phyloP scores from a whole-genome alignment of 2,329 filamentous ascomycete species.

The Tolypocladium cylindrosporum region DNA sequence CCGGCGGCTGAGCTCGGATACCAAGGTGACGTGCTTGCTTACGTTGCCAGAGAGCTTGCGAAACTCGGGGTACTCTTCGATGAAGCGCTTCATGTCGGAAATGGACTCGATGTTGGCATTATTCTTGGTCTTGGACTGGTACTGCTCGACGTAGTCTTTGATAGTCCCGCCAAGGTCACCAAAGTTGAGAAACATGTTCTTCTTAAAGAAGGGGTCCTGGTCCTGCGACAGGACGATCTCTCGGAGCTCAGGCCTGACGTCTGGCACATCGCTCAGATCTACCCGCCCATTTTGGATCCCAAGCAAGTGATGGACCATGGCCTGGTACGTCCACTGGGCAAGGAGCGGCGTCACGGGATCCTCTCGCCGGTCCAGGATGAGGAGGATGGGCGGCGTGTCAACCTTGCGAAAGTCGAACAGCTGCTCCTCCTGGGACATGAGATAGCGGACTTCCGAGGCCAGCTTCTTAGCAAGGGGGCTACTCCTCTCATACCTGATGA shows the following conservation, averaged over 20 bases:
- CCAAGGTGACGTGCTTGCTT: conserved; percentile 94
- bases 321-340: conserved; percentile 98
- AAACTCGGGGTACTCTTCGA: conserved; percentile 98
- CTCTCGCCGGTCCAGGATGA: conserved; percentile 84
- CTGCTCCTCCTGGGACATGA: conserved; percentile 91
- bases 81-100: conserved; percentile 96
- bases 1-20: conserved; percentile 82
- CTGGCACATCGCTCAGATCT: conserved; percentile 72
- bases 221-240: conserved; percentile 95
- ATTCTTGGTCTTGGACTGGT: conserved; percentile 94
- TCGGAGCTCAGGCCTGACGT: conserved; percentile 75
- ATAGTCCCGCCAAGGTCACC: conserved; percentile 92
- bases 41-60: conserved; percentile 95
- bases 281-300: conserved; percentile 95
- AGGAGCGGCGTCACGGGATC: conserved; percentile 90
- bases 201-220: conserved; percentile 96
- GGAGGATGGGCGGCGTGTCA: conserved; percentile 85
- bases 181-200: conserved; percentile 99
- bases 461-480: conserved; percentile 87
- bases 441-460: conserved; percentile 83
- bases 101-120: conserved; percentile 96
- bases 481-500: conserved; percentile 88
- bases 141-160: conserved; percentile 97
- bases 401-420: conserved; percentile 93
- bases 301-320: conserved; percentile 97